These are phyloP conservation scores for Leptographium lundbergii DNA, from an alignment of 2,329 filamentous ascomycete species.

Conservation along the genomic window DNA sequence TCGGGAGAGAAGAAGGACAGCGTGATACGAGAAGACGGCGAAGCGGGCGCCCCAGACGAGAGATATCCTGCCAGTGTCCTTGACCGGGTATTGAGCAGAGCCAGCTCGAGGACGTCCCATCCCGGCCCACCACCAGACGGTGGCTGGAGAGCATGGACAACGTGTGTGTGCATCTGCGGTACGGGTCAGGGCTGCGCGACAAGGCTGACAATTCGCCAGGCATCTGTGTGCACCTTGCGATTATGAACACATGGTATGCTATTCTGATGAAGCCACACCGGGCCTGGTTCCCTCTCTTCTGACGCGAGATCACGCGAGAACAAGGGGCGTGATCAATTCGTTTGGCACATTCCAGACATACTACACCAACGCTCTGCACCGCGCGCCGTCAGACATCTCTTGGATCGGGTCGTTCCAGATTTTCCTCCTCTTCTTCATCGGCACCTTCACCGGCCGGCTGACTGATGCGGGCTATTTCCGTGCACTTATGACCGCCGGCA, in stretches of 20 bases:
- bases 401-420: constrained; percentile 44
- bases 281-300: neutral
- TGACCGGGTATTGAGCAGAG: constrained; percentile 26
- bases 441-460: constrained; percentile 38
- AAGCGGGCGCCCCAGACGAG: neutral
- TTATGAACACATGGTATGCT: constrained; percentile 36
- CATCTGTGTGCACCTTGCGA: constrained; percentile 28
- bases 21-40: no score
- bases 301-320: neutral
- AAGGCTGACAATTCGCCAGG: constrained; percentile 13
- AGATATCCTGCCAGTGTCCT: constrained; percentile 12
- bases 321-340: constrained; percentile 38
- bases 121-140: constrained; percentile 39
- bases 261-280: neutral
- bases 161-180: constrained; percentile 20
- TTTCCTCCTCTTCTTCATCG: constrained; percentile 42
- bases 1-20: no score
- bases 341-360: constrained; percentile 45
- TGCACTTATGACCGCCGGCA: constrained; percentile 26
- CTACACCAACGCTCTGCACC: constrained; percentile 28
- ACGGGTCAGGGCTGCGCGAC: no score
- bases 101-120: constrained; percentile 26
- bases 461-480: constrained; percentile 42
- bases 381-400: constrained; percentile 31
- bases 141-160: constrained; percentile 33